Evolutionary conservation across 208 protist species (phyloP).

Genomic region (Wallacemonas sp.): DNA sequence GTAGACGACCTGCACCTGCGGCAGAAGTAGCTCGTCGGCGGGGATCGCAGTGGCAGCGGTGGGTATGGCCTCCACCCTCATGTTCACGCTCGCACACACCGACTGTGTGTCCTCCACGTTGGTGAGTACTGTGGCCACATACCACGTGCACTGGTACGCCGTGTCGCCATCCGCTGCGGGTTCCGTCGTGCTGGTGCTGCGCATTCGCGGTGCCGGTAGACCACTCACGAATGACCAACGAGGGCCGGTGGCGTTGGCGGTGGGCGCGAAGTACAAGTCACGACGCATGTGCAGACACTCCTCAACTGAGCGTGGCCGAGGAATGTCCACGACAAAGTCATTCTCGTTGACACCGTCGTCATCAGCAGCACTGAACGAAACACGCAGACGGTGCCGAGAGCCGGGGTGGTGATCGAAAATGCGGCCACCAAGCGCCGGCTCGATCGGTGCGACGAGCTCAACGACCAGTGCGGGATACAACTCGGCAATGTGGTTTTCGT

Average conservation of each 20-base stretch:
- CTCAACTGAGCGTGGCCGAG: not conserved
- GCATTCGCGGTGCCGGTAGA: not conserved
- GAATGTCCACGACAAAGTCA: not conserved
- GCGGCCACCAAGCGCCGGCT: not conserved
- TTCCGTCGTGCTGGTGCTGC: not conserved
- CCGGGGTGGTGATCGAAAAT: not conserved
- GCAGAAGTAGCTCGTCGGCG: not conserved
- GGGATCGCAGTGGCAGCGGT: not conserved
- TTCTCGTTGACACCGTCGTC: not conserved
- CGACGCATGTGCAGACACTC: conserved; percentile 3
- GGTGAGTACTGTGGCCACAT: not conserved
- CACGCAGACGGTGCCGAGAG: not conserved
- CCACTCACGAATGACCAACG: conserved; percentile 5
- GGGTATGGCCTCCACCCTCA: not conserved
- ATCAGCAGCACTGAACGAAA: not conserved
- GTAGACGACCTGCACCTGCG: conserved; percentile 18
- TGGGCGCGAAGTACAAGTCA: not conserved
- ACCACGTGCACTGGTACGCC: conserved; percentile 13
- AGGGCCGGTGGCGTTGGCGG: not conserved
- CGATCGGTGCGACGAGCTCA: not conserved
- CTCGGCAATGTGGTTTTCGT: not conserved
- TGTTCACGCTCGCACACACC: not conserved
- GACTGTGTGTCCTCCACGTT: not conserved
- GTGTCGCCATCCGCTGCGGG: not conserved
- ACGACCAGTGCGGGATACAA: not conserved